Conservation (phyloP, 116 monocot species). For the Zostera marina region DNA sequence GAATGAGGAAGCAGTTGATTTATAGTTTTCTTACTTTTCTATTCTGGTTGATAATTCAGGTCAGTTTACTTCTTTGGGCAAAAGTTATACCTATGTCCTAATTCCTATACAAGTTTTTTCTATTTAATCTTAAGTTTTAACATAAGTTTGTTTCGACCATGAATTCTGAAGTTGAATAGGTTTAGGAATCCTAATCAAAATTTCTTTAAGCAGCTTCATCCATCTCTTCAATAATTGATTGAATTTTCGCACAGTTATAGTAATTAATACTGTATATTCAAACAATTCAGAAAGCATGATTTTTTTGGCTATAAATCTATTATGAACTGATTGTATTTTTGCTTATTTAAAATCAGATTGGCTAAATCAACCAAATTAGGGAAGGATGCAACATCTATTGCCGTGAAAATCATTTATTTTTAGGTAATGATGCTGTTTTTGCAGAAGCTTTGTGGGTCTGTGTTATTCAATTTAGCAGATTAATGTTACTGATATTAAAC, state of each 20-base stretch:
- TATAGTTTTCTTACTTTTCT: constrained; percentile 26
- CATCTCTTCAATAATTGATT: no score
- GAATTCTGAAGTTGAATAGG: no score
- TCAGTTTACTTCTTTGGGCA: neutral
- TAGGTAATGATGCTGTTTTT: constrained; percentile 37
- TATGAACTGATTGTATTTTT: neutral
- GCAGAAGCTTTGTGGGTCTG: constrained; percentile 26
- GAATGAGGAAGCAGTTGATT: constrained; percentile 38
- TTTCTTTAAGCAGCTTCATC: no score
- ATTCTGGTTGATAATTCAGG: constrained; percentile 43
- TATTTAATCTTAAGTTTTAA: neutral
- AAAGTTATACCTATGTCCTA: no score
- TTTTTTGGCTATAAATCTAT: no score
- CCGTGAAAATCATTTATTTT: constrained; percentile 41
- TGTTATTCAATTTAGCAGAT: constrained; percentile 3
- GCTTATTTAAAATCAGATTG: constrained; percentile 30
- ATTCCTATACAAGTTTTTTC: neutral
- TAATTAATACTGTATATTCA: no score
- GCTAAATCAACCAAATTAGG: constrained; percentile 36
- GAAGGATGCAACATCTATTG: constrained; percentile 60
- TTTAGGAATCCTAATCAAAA: no score
- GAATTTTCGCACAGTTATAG: neutral
- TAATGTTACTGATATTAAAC: neutral
- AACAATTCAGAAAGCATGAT: no score
- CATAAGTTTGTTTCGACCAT: neutral